A percentile compares a stretch with the other conserved stretches of the same genome.
Conservation (phyloP, 129 eudicot species). For the Lactuca sativa region DNA sequence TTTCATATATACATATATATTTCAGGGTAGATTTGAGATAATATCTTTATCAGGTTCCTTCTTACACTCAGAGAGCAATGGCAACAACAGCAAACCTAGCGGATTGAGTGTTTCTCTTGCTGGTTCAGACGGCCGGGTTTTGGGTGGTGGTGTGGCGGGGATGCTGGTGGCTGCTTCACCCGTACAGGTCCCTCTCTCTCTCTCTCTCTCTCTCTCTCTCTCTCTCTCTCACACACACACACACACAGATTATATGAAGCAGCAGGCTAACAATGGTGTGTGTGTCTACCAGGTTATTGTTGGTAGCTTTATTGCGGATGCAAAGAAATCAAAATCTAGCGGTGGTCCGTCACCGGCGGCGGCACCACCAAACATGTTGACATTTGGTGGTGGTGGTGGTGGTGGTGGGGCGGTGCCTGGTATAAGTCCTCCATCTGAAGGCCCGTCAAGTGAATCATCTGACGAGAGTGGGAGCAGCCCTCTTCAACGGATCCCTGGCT, state of each 20-base stretch:
- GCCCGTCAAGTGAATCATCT: conserved; percentile 64
- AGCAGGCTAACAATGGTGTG: neutral
- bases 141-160: conserved; percentile 96
- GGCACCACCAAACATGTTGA: conserved; percentile 61
- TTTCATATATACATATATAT: conserved; percentile 12
- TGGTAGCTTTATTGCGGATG: conserved; percentile 89
- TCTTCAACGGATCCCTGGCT: conserved; percentile 40
- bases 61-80: conserved; percentile 56
- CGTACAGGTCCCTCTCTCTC: conserved; percentile 58
- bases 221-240: neutral
- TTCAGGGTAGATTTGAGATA: conserved; percentile 92
- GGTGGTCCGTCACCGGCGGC: conserved; percentile 34
- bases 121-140: conserved; percentile 82
- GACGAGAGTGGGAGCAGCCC: conserved; percentile 70
- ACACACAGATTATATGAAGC: neutral
- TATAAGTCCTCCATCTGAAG: conserved; percentile 68
- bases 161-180: conserved; percentile 78
- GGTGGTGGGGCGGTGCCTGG: conserved; percentile 40
- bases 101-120: conserved; percentile 91
- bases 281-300: conserved; percentile 57
- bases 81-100: conserved; percentile 52
- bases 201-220: neutral
- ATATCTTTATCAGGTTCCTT: conserved; percentile 89
- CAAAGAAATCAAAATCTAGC: conserved; percentile 60
- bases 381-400: conserved; percentile 42